phyloP scores from a whole-genome alignment of 108 stramenopile genomes.

The Cyclotella baltica region DNA sequence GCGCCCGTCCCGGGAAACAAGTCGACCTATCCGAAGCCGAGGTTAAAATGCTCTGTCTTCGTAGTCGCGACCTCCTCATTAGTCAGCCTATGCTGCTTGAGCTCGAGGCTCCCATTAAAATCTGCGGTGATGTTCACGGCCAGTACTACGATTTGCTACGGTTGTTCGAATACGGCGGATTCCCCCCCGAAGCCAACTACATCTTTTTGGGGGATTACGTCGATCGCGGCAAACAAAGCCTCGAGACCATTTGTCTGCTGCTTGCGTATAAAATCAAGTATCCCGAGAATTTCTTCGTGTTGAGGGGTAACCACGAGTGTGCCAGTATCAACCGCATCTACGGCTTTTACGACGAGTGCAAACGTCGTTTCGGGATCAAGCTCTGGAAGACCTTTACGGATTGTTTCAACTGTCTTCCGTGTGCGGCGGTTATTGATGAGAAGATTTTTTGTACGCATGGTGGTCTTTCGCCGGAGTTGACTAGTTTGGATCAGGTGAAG shows the following conservation, averaged over 20 bases:
- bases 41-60: slow-evolving; percentile 94
- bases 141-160: slow-evolving; percentile 98
- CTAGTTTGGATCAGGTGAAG: slow-evolving; percentile 97
- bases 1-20: slow-evolving; percentile 90
- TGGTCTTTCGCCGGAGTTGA: slow-evolving; percentile 96
- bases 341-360: slow-evolving; percentile 99
- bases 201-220: slow-evolving; percentile 99
- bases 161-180: slow-evolving; percentile 97
- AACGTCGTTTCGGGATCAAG: slow-evolving; percentile 97
- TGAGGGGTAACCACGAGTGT: slow-evolving; percentile 99
- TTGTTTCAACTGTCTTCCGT: slow-evolving; percentile 99
- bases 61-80: slow-evolving; percentile 92
- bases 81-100: slow-evolving; percentile 98
- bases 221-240: slow-evolving; percentile 97
- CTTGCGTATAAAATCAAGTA: slow-evolving; percentile 99
- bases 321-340: slow-evolving; percentile 99
- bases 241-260: slow-evolving; percentile 98
- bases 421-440: slow-evolving; percentile 99
- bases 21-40: slow-evolving; percentile 92
- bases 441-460: slow-evolving; percentile 99
- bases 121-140: slow-evolving; percentile 97
- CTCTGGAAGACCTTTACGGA: slow-evolving; percentile 99
- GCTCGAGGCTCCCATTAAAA: slow-evolving; percentile 98
- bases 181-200: slow-evolving; percentile 98
- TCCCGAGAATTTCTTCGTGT: slow-evolving; percentile 99